Percentiles rank a stretch among this genome's conserved stretches.
These are phyloP conservation scores for Hypoxylon cercidicola DNA, from an alignment of 495 filamentous ascomycete species.

Conservation along the genomic window DNA sequence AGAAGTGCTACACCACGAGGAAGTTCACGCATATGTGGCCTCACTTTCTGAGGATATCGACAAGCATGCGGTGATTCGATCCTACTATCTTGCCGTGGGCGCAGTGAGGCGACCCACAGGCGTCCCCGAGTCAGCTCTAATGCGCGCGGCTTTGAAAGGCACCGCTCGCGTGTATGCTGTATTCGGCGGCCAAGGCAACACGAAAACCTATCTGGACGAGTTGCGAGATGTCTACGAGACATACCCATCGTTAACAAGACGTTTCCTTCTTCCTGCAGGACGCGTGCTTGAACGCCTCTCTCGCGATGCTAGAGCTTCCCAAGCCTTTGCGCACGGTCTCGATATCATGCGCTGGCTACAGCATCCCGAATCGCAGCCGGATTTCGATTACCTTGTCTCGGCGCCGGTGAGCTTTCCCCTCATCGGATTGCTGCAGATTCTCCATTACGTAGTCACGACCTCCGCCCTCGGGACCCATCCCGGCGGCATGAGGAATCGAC, in stretches of 20 bases:
- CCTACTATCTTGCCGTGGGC: constrained; percentile 81
- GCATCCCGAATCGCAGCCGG: constrained; percentile 79
- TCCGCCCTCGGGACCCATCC: constrained; percentile 81
- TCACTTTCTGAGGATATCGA: constrained; percentile 76
- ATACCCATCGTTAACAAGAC: constrained; percentile 80
- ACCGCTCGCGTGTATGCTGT: constrained; percentile 79
- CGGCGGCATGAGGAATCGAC: constrained; percentile 74
- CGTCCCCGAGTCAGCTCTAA: constrained; percentile 81
- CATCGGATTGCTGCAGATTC: constrained; percentile 85
- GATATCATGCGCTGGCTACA: constrained; percentile 87
- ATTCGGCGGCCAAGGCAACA: constrained; percentile 89
- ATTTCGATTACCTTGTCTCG: constrained; percentile 93
- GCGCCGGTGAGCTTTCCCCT: constrained; percentile 92
- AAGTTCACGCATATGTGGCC: constrained; percentile 82
- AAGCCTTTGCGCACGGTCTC: constrained; percentile 85
- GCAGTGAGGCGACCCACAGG: constrained; percentile 76
- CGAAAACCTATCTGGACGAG: constrained; percentile 92
- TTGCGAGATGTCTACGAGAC: constrained; percentile 80
- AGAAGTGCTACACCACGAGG: constrained; percentile 81
- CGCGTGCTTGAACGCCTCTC: constrained; percentile 75
- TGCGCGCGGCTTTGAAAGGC: constrained; percentile 77
- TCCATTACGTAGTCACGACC: constrained; percentile 86
- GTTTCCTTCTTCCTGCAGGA: constrained; percentile 74
- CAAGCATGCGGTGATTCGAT: constrained; percentile 76
- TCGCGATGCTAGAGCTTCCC: constrained; percentile 79